These are phyloP conservation scores for Trichoderma sp. DNA, from an alignment of 2,329 filamentous ascomycete species.

Conservation along the genomic window DNA sequence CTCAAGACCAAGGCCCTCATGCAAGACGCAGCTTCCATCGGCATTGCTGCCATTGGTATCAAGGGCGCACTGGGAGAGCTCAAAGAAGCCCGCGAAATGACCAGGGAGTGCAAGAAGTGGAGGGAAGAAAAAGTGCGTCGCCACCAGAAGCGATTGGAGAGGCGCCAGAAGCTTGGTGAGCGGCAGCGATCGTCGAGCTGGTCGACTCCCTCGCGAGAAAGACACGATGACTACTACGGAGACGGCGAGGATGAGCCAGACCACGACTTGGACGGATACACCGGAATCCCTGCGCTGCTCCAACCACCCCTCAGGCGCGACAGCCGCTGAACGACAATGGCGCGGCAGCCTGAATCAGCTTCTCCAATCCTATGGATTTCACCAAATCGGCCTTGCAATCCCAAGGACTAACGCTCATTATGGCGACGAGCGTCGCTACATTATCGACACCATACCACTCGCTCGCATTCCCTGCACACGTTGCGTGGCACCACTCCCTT, in stretches of 20 bases:
- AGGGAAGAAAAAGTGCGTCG: slow-evolving; percentile 53
- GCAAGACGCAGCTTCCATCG: slow-evolving; percentile 61
- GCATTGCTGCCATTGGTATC: slow-evolving; percentile 60
- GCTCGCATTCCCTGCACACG: background rate
- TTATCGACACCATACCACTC: background rate
- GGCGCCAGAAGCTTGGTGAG: slow-evolving; percentile 37
- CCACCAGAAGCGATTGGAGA: slow-evolving; percentile 52
- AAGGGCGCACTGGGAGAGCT: slow-evolving; percentile 59
- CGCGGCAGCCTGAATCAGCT: background rate
- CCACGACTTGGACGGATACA: slow-evolving; percentile 52
- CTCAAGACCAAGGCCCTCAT: slow-evolving; percentile 59
- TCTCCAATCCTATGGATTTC: background rate
- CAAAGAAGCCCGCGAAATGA: slow-evolving; percentile 57
- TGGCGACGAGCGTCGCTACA: background rate
- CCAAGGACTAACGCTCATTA: background rate
- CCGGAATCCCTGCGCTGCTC: slow-evolving; percentile 38
- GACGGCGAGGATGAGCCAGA: slow-evolving; percentile 43
- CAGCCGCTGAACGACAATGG: slow-evolving; percentile 18
- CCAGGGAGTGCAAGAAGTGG: slow-evolving; percentile 53
- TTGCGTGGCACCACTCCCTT: background rate
- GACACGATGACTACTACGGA: slow-evolving; percentile 30
- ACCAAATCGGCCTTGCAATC: background rate
- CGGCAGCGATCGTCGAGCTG: slow-evolving; percentile 50
- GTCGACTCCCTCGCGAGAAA: slow-evolving; percentile 47
- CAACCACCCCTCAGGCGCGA: slow-evolving; percentile 18